These are phyloP conservation scores for Leccinellum rugosiceps DNA, from an alignment of 768 basidiomycete genomes.

Conservation along the genomic window DNA sequence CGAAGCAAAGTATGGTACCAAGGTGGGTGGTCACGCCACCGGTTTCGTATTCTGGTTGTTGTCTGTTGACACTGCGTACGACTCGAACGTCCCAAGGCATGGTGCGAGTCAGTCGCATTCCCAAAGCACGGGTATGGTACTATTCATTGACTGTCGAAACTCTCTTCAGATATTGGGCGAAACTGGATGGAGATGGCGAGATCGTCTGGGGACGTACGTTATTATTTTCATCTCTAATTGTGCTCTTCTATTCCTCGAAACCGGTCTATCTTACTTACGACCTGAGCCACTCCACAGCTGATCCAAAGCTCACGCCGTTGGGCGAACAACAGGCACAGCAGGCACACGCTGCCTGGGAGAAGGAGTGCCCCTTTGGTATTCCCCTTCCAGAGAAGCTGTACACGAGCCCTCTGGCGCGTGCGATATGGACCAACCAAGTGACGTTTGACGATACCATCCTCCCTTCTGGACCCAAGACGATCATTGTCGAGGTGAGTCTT, in stretches of 20 bases:
- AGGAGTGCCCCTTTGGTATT: conserved; percentile 12
- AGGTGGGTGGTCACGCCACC: conserved; percentile 23
- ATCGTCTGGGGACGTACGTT: conserved; percentile 72
- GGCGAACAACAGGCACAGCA: conserved; percentile 55
- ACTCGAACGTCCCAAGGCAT: conserved; percentile 34
- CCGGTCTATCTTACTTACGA: neutral
- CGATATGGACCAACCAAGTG: conserved; percentile 52
- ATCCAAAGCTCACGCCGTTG: conserved; percentile 53
- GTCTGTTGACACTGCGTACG: neutral
- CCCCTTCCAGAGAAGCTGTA: conserved; percentile 22
- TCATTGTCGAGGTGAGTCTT: conserved; percentile 53
- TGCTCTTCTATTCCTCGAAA: neutral
- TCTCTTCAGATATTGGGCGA: conserved; percentile 54
- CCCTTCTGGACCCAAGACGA: conserved; percentile 26
- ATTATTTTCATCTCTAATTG: neutral
- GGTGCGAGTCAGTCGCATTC: conserved; percentile 51
- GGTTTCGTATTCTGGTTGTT: neutral
- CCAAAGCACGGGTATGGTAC: neutral
- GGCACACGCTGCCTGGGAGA: conserved; percentile 14
- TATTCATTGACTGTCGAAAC: neutral
- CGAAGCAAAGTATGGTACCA: conserved; percentile 60
- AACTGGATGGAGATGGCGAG: conserved; percentile 60
- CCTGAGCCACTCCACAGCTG: conserved; percentile 7
- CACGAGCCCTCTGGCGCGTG: conserved; percentile 55
- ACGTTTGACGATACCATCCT: conserved; percentile 44